Conservation (phyloP, 495 filamentous ascomycete genomes). For the Aspergillus egyptiacus region DNA sequence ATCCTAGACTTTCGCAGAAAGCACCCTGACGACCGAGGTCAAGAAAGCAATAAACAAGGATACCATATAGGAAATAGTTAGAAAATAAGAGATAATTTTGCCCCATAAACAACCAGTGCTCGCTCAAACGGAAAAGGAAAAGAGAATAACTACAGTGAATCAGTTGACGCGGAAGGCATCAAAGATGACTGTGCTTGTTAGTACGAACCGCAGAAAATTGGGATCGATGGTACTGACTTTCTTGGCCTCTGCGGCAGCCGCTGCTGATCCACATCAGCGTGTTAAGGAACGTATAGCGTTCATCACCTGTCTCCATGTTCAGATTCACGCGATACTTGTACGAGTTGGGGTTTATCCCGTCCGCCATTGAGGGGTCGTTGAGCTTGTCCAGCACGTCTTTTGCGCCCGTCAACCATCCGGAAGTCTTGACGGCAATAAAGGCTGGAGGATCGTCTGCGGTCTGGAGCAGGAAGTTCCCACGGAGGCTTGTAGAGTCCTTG, state of each 20-base stretch:
- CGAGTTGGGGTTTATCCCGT: slow-evolving; percentile 49
- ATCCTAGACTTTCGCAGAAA: too few species aligned
- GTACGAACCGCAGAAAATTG: background rate
- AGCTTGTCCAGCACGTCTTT: slow-evolving; percentile 55
- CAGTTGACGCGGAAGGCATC: slow-evolving; percentile 46
- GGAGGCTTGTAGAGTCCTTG: slow-evolving; percentile 49
- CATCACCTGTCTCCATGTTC: slow-evolving; percentile 55
- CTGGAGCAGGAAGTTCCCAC: slow-evolving; percentile 51
- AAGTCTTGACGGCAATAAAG: slow-evolving; percentile 52
- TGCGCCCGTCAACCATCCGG: slow-evolving; percentile 53
- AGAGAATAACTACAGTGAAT: slow-evolving; percentile 11
- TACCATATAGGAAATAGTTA: slow-evolving; percentile 15
- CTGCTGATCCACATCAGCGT: slow-evolving; percentile 58
- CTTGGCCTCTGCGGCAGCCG: slow-evolving; percentile 52
- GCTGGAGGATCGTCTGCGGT: slow-evolving; percentile 54
- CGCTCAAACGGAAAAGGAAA: slow-evolving; percentile 33
- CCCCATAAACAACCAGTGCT: slow-evolving; percentile 29
- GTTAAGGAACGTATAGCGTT: slow-evolving; percentile 57
- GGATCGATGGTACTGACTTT: slow-evolving; percentile 35
- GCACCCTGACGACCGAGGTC: background rate
- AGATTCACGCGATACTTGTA: slow-evolving; percentile 54
- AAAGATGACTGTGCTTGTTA: slow-evolving; percentile 34
- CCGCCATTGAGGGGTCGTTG: slow-evolving; percentile 43
- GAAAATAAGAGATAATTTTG: slow-evolving; percentile 19
- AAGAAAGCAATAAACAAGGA: slow-evolving; percentile 1